Conservation (phyloP, 192 early-diverging fungal species). For the Coemansia sp. region DNA sequence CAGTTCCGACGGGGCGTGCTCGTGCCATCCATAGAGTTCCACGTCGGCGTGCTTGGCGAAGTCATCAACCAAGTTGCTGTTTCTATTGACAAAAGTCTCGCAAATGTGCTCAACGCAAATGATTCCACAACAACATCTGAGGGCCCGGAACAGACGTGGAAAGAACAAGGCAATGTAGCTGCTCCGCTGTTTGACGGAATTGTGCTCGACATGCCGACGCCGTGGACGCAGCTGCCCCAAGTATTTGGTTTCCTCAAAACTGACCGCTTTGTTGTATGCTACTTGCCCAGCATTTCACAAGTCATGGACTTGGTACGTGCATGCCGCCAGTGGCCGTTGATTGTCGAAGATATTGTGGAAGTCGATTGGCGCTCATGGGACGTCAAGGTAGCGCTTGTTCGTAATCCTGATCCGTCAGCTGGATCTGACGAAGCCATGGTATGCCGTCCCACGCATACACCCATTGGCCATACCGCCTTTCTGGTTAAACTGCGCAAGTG, state of each 20-base stretch:
- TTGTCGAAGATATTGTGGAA: constrained; percentile 44
- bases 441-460: constrained; percentile 55
- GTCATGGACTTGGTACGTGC: constrained; percentile 36
- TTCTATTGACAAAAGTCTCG: neutral
- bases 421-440: constrained; percentile 41
- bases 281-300: constrained; percentile 50
- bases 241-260: constrained; percentile 22
- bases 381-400: constrained; percentile 27
- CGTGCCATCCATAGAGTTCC: constrained; percentile 45
- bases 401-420: constrained; percentile 9
- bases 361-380: constrained; percentile 49
- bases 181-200: constrained; percentile 24
- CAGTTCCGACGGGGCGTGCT: constrained; percentile 58
- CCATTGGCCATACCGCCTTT: constrained; percentile 57
- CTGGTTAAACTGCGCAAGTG: constrained; percentile 54
- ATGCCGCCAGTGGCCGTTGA: constrained; percentile 23
- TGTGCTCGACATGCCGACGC: constrained; percentile 49
- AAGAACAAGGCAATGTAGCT: constrained; percentile 4
- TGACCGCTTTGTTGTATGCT: constrained; percentile 40
- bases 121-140: neutral
- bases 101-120: neutral
- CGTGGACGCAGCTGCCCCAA: constrained; percentile 39
- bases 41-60: constrained; percentile 37
- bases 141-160: neutral
- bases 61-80: constrained; percentile 4